phyloP scores from a whole-genome alignment of 257 asterid species.

The Solanum tacnaense region DNA sequence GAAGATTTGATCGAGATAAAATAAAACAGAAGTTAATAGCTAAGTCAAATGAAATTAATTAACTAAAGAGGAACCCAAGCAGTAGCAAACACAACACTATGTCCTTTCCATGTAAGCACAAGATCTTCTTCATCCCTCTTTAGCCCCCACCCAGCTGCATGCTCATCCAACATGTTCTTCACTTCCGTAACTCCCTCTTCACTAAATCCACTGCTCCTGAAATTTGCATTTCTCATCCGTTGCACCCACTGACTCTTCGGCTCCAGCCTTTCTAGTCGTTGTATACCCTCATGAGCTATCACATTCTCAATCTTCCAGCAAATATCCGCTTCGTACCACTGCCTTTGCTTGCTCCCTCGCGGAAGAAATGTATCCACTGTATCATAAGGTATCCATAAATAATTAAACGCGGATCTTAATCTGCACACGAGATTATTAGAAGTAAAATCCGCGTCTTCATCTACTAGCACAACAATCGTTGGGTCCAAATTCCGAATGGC shows the following conservation, averaged over 20 bases:
- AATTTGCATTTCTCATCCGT: slow-evolving; percentile 59
- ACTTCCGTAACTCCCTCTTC: slow-evolving; percentile 64
- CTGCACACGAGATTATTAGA: slow-evolving; percentile 49
- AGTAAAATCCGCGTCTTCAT: slow-evolving; percentile 89
- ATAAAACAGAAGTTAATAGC: not conserved
- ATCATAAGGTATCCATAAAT: slow-evolving; percentile 91
- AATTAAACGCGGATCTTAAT: slow-evolving; percentile 72
- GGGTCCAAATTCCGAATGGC: slow-evolving; percentile 55
- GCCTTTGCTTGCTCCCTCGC: slow-evolving; percentile 61
- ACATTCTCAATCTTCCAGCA: slow-evolving; percentile 89
- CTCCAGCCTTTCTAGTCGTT: slow-evolving; percentile 72
- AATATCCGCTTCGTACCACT: slow-evolving; percentile 88
- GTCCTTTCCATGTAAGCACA: slow-evolving; percentile 96
- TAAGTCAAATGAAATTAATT: not conserved
- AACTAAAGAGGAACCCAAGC: slow-evolving; percentile 50
- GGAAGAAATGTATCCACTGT: slow-evolving; percentile 71
- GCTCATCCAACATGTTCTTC: slow-evolving; percentile 79
- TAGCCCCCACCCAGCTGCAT: slow-evolving; percentile 96
- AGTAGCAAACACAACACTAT: slow-evolving; percentile 83
- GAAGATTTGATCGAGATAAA: not conserved
- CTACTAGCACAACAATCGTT: slow-evolving; percentile 45
- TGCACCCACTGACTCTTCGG: slow-evolving; percentile 59
- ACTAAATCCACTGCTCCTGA: slow-evolving; percentile 36
- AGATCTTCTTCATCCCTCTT: slow-evolving; percentile 77
- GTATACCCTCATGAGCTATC: slow-evolving; percentile 61